Conservation (phyloP, 2,329 filamentous ascomycete genomes). For the Stemphylium beticola region DNA sequence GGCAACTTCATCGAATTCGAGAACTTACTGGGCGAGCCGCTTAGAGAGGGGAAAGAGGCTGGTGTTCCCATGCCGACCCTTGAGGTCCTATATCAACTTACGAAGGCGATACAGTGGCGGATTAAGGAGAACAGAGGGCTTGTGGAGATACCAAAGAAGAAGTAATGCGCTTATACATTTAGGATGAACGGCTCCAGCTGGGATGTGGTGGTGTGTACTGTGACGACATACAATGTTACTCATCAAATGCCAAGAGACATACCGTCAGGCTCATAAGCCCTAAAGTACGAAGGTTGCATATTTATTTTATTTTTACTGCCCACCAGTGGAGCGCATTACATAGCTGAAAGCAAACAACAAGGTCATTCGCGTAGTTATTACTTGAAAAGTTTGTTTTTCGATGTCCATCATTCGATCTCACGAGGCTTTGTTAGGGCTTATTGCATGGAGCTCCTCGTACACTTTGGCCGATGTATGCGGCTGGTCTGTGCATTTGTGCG, state of each 20-base stretch:
- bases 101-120: slow-evolving; percentile 58
- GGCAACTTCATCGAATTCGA: slow-evolving; percentile 64
- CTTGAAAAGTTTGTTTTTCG: not conserved
- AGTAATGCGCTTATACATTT: not conserved
- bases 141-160: slow-evolving; percentile 32
- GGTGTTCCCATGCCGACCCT: slow-evolving; percentile 61
- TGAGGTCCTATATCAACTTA: slow-evolving; percentile 56
- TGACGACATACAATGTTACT: no score
- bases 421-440: not conserved
- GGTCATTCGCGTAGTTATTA: not conserved
- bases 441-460: not conserved
- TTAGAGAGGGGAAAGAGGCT: slow-evolving; percentile 56
- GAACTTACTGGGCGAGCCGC: slow-evolving; percentile 63
- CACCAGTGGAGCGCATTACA: not conserved
- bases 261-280: no score
- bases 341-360: not conserved
- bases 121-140: slow-evolving; percentile 55
- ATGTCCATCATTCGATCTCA: not conserved
- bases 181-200: no score
- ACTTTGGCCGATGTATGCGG: not conserved
- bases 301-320: not conserved
- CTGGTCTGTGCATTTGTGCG: not conserved
- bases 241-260: no score
- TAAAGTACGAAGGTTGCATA: not conserved
- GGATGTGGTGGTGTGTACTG: no score